A percentile compares a stretch with the other conserved stretches of the same genome.
Evolutionary conservation across 2,329 filamentous ascomycete genomes (phyloP).

Genomic region (Fusarium sp.): DNA sequence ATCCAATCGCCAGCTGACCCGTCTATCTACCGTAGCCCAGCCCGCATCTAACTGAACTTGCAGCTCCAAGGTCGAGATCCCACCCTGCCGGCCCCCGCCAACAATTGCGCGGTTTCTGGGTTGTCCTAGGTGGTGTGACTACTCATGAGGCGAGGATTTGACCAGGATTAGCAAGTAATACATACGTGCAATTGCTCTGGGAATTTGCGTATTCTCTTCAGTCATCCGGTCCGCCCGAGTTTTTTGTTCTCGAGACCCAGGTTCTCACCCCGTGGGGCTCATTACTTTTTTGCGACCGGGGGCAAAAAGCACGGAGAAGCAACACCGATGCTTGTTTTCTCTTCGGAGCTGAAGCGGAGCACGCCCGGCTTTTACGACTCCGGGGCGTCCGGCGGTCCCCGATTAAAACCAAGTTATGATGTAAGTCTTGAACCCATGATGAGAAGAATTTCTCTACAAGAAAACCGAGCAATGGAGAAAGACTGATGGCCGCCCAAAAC

Average conservation of each 20-base stretch:
- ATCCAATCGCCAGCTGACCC: conserved; percentile 38
- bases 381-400: conserved; percentile 35
- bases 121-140: conserved; percentile 46
- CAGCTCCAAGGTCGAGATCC: conserved; percentile 8
- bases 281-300: conserved; percentile 20
- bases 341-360: conserved; percentile 45
- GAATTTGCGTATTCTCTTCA: neutral
- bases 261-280: neutral
- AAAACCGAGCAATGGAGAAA: neutral
- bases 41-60: conserved; percentile 19
- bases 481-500: neutral
- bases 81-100: conserved; percentile 22
- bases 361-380: conserved; percentile 25
- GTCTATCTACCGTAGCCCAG: neutral
- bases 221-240: conserved; percentile 10
- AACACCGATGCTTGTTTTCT: conserved; percentile 23
- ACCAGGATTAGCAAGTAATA: neutral
- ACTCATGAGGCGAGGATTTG: conserved; percentile 6
- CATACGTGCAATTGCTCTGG: neutral
- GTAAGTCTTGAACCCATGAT: conserved; percentile 11
- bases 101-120: conserved; percentile 37
- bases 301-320: conserved; percentile 29
- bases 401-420: conserved; percentile 15
- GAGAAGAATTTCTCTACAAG: neutral
- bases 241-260: conserved; percentile 16